These are phyloP conservation scores for Malus orientalis DNA, from an alignment of 306 rosid genomes.

Conservation along the genomic window DNA sequence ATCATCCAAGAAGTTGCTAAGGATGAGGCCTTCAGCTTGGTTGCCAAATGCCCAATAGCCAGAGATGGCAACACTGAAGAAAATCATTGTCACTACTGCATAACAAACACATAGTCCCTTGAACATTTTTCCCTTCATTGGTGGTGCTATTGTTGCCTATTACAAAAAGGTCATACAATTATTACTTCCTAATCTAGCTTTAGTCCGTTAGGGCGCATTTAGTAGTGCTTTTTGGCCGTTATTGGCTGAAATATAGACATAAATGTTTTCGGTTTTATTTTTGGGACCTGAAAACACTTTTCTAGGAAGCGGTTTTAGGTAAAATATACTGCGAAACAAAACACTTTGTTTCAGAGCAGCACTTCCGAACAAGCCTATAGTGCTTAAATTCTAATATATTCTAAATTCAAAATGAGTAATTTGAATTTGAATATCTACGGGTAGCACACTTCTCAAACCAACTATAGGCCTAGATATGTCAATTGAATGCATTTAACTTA, in stretches of 20 bases:
- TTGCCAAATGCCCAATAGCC: slow-evolving; percentile 93
- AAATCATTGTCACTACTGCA: slow-evolving; percentile 30
- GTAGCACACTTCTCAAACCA: no score
- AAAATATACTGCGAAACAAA: neutral
- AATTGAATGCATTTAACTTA: no score
- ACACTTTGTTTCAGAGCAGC: neutral
- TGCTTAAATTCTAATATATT: neutral
- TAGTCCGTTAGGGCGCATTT: neutral
- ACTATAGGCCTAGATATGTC: no score
- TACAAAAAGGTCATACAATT: neutral
- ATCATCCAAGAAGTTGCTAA: slow-evolving; percentile 45
- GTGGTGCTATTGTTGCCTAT: slow-evolving; percentile 79
- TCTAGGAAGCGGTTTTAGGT: neutral
- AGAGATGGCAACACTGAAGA: slow-evolving; percentile 58
- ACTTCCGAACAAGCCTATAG: neutral
- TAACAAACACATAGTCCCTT: slow-evolving; percentile 64
- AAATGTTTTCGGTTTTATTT: neutral
- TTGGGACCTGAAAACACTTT: neutral
- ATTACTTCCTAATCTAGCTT: neutral
- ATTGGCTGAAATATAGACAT: neutral
- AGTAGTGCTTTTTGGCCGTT: neutral
- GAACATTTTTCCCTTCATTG: slow-evolving; percentile 82
- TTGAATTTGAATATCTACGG: no score
- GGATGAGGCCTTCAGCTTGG: slow-evolving; percentile 37
- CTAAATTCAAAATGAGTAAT: no score